Evolutionary conservation across 345 rosid species (phyloP), one percentile per base, ranked within the genome.

Genomic region (Euphorbia pulcherrima): DNA sequence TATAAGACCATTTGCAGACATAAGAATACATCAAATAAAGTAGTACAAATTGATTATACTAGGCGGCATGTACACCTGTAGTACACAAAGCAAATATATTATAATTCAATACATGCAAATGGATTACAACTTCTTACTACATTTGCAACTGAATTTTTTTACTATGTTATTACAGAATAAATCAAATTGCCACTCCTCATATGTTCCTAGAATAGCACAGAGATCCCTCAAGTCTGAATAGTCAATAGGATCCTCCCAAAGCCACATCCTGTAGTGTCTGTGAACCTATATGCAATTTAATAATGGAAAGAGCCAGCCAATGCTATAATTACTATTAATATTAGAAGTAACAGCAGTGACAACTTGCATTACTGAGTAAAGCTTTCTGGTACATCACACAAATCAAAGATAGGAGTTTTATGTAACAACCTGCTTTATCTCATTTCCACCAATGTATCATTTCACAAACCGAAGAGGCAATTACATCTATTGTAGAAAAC

Each of bases 1-100:
- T 94, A 74, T 27, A 81, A 53, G 56, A 76, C 54, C 17, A 68
- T 18, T 30, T 27, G 13, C 65, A 28, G 23, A 74, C 44, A 51
- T 53, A 56, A 29, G 27, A 68, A 56, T 56, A 2, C 33, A 26
- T 56, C 21, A 3, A 6, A 68, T 44, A 4, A 29, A 9, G 27
- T 28, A n/a, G 48, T 4, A 68, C 44, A 21, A 20, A 29, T 20
- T 29, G 56, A 56, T 56, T 46, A 30, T 41, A 13, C 21, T 9
- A 30, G 11, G 52, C 50, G 11, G 52, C 50, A 44, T 44, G 50
- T 6, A 14, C 50, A 44, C 16, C 16, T 44, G 50, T 44, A 44
- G 50, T 44, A 33, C 5, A n/a, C 3, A 65, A 29, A 65, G 59
- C 46, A 65, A 59, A 8, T 30, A 30, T 18, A 20, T 30, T 59